Percentiles rank a stretch among this genome's conserved stretches.
phyloP scores from a whole-genome alignment of 768 basidiomycete species.

The Phylloporus arenicola region DNA sequence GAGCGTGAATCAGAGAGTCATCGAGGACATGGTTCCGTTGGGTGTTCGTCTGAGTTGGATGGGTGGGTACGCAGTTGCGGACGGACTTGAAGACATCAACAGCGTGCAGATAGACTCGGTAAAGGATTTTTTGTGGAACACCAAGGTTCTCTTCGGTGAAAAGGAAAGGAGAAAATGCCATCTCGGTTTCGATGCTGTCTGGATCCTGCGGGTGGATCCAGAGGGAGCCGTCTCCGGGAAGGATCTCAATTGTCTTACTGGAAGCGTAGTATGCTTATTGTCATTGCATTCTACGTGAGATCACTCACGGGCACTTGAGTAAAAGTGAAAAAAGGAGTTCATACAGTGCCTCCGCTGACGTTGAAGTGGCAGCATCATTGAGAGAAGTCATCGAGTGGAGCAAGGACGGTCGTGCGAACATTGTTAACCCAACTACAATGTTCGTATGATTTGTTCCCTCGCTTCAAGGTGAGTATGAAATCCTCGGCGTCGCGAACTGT shows the following conservation, averaged over 20 bases:
- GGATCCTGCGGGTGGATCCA: slow-evolving; percentile 32
- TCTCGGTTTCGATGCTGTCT: slow-evolving; percentile 11
- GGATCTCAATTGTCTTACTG: slow-evolving; percentile 49
- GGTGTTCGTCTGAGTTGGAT: neutral
- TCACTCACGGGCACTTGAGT: slow-evolving; percentile 24
- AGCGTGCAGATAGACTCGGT: slow-evolving; percentile 46
- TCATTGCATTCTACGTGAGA: neutral
- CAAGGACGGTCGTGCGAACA: neutral
- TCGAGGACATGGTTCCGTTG: slow-evolving; percentile 3
- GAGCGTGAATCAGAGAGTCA: slow-evolving; percentile 7
- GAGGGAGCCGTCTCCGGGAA: slow-evolving; percentile 50
- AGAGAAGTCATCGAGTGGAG: too few relatives aligned
- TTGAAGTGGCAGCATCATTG: too few relatives aligned
- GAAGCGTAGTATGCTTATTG: neutral
- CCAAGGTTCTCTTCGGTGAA: slow-evolving; percentile 57
- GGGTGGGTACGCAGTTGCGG: slow-evolving; percentile 8
- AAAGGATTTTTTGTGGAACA: slow-evolving; percentile 54
- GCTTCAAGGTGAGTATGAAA: neutral
- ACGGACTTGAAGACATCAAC: slow-evolving; percentile 31
- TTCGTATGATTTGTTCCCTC: too few relatives aligned
- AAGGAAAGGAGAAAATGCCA: slow-evolving; percentile 44
- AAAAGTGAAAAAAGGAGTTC: slow-evolving; percentile 23
- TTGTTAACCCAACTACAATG: too few relatives aligned
- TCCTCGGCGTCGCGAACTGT: neutral
- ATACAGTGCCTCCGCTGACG: slow-evolving; percentile 7